A percentile compares a stretch with the other conserved stretches of the same genome.
Conservation (phyloP, 2,329 filamentous ascomycete species). For the Ophiostoma australiae region DNA sequence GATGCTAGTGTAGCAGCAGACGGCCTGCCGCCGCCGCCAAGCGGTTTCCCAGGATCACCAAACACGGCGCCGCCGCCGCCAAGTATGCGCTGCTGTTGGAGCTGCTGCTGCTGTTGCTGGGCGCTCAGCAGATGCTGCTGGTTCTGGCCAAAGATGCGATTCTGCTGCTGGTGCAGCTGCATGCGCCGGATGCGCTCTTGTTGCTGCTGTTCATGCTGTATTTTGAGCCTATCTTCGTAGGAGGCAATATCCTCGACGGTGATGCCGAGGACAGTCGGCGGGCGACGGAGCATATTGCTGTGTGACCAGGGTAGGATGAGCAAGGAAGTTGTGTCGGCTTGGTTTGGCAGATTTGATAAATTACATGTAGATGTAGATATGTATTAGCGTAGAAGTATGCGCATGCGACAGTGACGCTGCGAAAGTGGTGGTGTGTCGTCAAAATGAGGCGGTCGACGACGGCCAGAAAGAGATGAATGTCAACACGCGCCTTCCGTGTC, state of each 20-base stretch:
- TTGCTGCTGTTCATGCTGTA: conserved; percentile 21
- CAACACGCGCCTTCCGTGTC: conserved; percentile 16
- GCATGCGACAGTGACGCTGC: not conserved
- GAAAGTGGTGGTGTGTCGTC: not conserved
- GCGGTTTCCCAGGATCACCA: conserved; percentile 5
- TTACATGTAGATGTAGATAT: not conserved
- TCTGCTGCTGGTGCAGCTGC: conserved; percentile 19
- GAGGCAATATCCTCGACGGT: conserved; percentile 65
- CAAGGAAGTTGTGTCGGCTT: not conserved
- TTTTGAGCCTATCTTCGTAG: conserved; percentile 58
- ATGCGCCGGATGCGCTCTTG: conserved; percentile 19
- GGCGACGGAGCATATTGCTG: conserved; percentile 41
- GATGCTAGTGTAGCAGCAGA: not conserved
- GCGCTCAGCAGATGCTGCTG: not conserved
- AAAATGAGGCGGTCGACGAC: not conserved
- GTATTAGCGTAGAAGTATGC: not conserved
- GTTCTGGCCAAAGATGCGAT: conserved; percentile 5
- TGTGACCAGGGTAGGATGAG: not conserved
- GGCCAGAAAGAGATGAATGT: conserved; percentile 11
- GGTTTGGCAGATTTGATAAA: not conserved
- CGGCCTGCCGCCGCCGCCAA: not conserved
- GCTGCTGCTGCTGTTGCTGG: conserved; percentile 8
- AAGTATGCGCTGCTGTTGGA: conserved; percentile 10
- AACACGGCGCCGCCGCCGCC: not conserved
- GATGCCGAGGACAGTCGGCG: conserved; percentile 62